A percentile compares a stretch with the other conserved stretches of the same genome.
phyloP scores from a whole-genome alignment of 352 stramenopile genomes.

The Pythium aristosporum region DNA sequence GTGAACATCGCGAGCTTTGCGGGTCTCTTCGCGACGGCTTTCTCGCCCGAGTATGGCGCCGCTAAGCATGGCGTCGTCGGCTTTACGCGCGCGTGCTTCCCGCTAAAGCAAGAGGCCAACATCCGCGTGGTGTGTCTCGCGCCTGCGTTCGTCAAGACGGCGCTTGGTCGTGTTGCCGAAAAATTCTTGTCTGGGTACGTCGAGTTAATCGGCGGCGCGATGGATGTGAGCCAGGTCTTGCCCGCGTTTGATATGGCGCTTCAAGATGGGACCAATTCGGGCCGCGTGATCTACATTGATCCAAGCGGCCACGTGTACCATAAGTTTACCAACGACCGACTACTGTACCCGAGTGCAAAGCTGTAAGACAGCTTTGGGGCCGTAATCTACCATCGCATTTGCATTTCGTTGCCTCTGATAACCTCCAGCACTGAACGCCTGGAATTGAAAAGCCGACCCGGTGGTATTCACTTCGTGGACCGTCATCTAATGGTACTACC shows the following conservation, averaged over 20 bases:
- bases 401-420: no score
- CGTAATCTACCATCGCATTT: not conserved
- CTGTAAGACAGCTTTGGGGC: slow-evolving; percentile 21
- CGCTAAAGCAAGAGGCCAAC: slow-evolving; percentile 58
- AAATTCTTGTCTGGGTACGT: slow-evolving; percentile 42
- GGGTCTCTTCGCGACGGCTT: slow-evolving; percentile 45
- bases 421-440: no score
- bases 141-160: slow-evolving; percentile 64
- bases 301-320: slow-evolving; percentile 46
- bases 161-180: slow-evolving; percentile 46
- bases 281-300: slow-evolving; percentile 54
- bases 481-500: no score
- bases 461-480: no score
- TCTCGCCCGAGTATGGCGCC: slow-evolving; percentile 62
- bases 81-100: slow-evolving; percentile 63
- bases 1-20: slow-evolving; percentile 72
- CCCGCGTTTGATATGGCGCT: slow-evolving; percentile 48
- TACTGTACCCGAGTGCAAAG: slow-evolving; percentile 62
- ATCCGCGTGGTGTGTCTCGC: slow-evolving; percentile 68
- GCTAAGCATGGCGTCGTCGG: slow-evolving; percentile 71
- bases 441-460: no score
- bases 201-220: slow-evolving; percentile 42
- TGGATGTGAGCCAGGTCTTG: slow-evolving; percentile 43
- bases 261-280: slow-evolving; percentile 51
- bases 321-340: slow-evolving; percentile 58